A percentile compares a stretch with the other conserved stretches of the same genome.
phyloP scores from a whole-genome alignment of 179 eudicot genomes.

The Amaranthus tricolor region DNA sequence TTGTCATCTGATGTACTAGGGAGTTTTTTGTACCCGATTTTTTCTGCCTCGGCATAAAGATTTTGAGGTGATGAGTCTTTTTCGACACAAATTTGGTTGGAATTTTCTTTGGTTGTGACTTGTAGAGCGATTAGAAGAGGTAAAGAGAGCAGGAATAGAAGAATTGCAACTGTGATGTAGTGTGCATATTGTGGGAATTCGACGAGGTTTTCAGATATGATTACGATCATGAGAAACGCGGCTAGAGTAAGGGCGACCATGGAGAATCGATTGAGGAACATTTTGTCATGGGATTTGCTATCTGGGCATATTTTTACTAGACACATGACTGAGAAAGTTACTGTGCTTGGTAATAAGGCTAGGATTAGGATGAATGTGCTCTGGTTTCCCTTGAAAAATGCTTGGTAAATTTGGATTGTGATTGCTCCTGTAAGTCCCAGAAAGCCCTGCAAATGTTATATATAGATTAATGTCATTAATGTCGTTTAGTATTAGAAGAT shows the following conservation, averaged over 20 bases:
- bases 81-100: no score
- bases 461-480: no score
- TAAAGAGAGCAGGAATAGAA: no score
- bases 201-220: constrained; percentile 51
- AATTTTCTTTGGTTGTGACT: no score
- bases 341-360: constrained; percentile 54
- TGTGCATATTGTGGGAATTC: constrained; percentile 34
- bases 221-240: constrained; percentile 52
- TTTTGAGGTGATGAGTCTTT: no score
- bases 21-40: constrained; percentile 18
- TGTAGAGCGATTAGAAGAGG: no score
- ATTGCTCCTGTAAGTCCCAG: constrained; percentile 90
- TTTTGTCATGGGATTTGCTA: constrained; percentile 41
- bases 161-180: no score
- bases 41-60: background rate
- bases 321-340: constrained; percentile 57
- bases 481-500: no score
- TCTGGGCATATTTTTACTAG: constrained; percentile 46
- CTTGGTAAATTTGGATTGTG: constrained; percentile 61
- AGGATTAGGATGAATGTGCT: constrained; percentile 63
- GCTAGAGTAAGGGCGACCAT: constrained; percentile 45
- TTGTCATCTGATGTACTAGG: constrained; percentile 23
- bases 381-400: constrained; percentile 53
- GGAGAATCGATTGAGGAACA: constrained; percentile 59
- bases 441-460: constrained; percentile 53